phyloP scores from a whole-genome alignment of 2,329 filamentous ascomycete species.

The Mycosphaerella sp. region DNA sequence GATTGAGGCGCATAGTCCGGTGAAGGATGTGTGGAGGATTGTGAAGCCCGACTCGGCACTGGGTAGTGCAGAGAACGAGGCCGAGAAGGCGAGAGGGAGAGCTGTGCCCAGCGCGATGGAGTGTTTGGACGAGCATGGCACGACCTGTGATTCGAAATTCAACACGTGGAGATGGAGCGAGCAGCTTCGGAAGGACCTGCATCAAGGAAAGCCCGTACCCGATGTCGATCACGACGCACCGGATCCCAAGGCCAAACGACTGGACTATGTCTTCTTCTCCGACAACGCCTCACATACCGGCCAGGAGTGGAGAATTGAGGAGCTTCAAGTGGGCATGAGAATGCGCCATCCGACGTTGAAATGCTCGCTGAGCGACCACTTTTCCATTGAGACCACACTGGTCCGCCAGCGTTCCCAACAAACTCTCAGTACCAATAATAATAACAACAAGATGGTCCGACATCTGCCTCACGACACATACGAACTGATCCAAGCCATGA shows the following conservation, averaged over 20 bases:
- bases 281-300: slow-evolving; percentile 28
- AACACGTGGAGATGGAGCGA: slow-evolving; percentile 94
- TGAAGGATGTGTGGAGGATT: slow-evolving; percentile 77
- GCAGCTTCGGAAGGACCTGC: slow-evolving; percentile 59
- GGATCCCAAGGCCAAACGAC: slow-evolving; percentile 72
- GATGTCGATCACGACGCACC: slow-evolving; percentile 60
- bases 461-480: slow-evolving; percentile 39
- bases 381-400: slow-evolving; percentile 79
- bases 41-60: slow-evolving; percentile 78
- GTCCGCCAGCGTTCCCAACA: slow-evolving; percentile 32
- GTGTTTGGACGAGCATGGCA: slow-evolving; percentile 75
- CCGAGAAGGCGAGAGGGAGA: slow-evolving; percentile 59
- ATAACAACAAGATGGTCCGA: neutral
- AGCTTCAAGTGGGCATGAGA: slow-evolving; percentile 69
- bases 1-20: slow-evolving; percentile 68
- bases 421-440: too few relatives aligned
- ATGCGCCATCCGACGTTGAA: slow-evolving; percentile 71
- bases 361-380: slow-evolving; percentile 91
- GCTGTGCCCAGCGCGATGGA: slow-evolving; percentile 68
- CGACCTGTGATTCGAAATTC: slow-evolving; percentile 75
- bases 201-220: slow-evolving; percentile 46
- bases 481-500: slow-evolving; percentile 66
- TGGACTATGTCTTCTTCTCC: slow-evolving; percentile 90
- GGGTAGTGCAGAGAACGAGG: slow-evolving; percentile 61
- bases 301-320: slow-evolving; percentile 61